Conservation (phyloP, 176 grass and related monocot genomes). For the Metroxylon sagu region DNA sequence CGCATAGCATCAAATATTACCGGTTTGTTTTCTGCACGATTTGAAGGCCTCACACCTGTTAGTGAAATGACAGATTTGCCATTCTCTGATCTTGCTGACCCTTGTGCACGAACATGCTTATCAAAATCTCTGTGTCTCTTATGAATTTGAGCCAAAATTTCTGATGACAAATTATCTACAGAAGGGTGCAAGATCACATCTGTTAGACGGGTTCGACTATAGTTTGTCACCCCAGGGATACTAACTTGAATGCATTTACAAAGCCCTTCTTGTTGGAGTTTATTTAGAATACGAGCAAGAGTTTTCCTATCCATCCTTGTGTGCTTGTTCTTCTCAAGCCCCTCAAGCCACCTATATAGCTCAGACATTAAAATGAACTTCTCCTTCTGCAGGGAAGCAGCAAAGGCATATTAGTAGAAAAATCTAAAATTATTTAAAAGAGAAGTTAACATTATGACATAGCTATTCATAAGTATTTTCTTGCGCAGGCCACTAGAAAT, state of each 20-base stretch:
- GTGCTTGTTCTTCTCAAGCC: slow-evolving; percentile 62
- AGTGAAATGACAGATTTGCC: slow-evolving; percentile 36
- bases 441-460: too few relatives aligned
- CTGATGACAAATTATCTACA: slow-evolving; percentile 49
- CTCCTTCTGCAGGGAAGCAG: slow-evolving; percentile 49
- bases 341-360: slow-evolving; percentile 75
- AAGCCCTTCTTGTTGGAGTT: slow-evolving; percentile 67
- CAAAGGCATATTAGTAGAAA: background rate
- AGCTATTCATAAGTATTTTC: too few relatives aligned
- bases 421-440: too few relatives aligned
- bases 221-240: slow-evolving; percentile 72
- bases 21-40: slow-evolving; percentile 45
- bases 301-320: slow-evolving; percentile 82
- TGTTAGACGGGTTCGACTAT: slow-evolving; percentile 51
- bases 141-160: slow-evolving; percentile 74
- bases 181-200: slow-evolving; percentile 84
- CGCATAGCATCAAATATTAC: slow-evolving; percentile 65
- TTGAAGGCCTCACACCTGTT: slow-evolving; percentile 32
- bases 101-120: slow-evolving; percentile 42
- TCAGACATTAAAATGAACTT: slow-evolving; percentile 70
- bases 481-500: too few relatives aligned
- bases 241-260: slow-evolving; percentile 84
- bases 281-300: slow-evolving; percentile 73
- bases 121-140: slow-evolving; percentile 71
- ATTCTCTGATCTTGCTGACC: slow-evolving; percentile 53